Conservation (phyloP, 2,329 filamentous ascomycete species). For the Huntiella abstrusa region DNA sequence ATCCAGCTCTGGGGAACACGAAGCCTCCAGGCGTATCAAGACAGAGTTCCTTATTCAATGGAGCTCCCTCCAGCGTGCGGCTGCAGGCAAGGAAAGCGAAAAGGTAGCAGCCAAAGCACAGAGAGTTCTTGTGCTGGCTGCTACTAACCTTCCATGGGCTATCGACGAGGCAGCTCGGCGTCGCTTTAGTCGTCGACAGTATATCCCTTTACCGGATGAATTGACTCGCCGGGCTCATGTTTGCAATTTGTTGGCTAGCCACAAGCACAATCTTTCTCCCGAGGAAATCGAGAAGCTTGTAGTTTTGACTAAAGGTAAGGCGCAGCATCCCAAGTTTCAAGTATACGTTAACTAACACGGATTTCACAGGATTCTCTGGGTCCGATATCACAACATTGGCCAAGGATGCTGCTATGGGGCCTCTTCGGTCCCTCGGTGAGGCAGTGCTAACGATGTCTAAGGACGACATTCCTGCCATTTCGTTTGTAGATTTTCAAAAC, state of each 20-base stretch:
- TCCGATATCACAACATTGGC: slow-evolving; percentile 92
- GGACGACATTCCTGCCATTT: slow-evolving; percentile 83
- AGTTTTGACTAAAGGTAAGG: slow-evolving; percentile 62
- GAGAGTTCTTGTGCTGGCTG: slow-evolving; percentile 78
- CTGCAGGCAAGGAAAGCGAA: slow-evolving; percentile 28
- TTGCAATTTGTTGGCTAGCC: slow-evolving; percentile 60
- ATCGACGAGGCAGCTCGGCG: slow-evolving; percentile 89
- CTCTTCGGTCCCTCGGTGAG: slow-evolving; percentile 74
- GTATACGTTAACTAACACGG: slow-evolving; percentile 2
- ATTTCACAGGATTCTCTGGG: slow-evolving; percentile 65
- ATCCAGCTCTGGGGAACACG: slow-evolving; percentile 70
- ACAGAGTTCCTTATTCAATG: slow-evolving; percentile 97
- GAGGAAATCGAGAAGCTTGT: slow-evolving; percentile 58
- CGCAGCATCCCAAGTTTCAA: background rate
- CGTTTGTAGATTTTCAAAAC: slow-evolving; percentile 62
- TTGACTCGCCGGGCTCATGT: slow-evolving; percentile 66
- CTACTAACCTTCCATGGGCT: slow-evolving; percentile 92
- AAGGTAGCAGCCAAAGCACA: slow-evolving; percentile 60
- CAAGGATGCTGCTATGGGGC: slow-evolving; percentile 96
- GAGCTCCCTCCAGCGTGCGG: slow-evolving; percentile 83
- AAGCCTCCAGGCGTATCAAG: slow-evolving; percentile 84
- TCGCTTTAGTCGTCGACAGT: slow-evolving; percentile 81
- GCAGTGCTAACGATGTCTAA: slow-evolving; percentile 77
- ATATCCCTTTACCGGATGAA: slow-evolving; percentile 81
- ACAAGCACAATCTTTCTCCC: slow-evolving; percentile 62